Conservation (phyloP, 139 green algal genomes). For the Chlamydomonas asymmetrica region DNA sequence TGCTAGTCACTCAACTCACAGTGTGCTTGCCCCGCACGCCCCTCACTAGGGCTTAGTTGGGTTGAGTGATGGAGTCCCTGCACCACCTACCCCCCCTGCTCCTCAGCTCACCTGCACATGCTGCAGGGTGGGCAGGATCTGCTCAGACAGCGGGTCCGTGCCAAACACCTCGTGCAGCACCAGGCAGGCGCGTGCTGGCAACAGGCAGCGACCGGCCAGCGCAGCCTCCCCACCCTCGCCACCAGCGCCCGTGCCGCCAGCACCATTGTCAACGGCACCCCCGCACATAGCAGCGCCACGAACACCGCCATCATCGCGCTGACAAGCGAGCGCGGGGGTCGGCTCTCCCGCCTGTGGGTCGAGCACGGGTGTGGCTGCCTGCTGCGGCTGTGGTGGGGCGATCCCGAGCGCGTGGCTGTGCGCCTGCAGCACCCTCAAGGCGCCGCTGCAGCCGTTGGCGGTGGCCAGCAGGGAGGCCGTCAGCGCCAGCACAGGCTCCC, state of each 20-base stretch:
- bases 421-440: slow-evolving; percentile 4
- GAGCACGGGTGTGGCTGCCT: not conserved
- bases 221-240: not conserved
- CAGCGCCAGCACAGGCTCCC: slow-evolving; percentile 32
- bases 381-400: not conserved
- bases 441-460: slow-evolving; percentile 14
- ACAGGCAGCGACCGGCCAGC: not conserved
- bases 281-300: too few species aligned
- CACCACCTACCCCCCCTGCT: too few species aligned
- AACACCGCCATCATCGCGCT: too few species aligned
- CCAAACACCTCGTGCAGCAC: slow-evolving; percentile 54
- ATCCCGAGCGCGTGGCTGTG: slow-evolving; percentile 34
- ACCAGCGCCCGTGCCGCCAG: not conserved
- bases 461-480: slow-evolving; percentile 12
- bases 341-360: too few species aligned
- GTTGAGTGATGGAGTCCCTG: too few species aligned
- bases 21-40: too few species aligned
- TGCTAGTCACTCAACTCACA: too few species aligned
- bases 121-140: slow-evolving; percentile 41
- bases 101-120: slow-evolving; percentile 36
- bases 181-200: slow-evolving; percentile 21
- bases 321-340: too few species aligned
- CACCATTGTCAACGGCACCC: not conserved
- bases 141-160: slow-evolving; percentile 42
- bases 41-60: too few species aligned